Evolutionary conservation across 2,329 filamentous ascomycete species (phyloP).

Genomic region (Trichothecium roseum): DNA sequence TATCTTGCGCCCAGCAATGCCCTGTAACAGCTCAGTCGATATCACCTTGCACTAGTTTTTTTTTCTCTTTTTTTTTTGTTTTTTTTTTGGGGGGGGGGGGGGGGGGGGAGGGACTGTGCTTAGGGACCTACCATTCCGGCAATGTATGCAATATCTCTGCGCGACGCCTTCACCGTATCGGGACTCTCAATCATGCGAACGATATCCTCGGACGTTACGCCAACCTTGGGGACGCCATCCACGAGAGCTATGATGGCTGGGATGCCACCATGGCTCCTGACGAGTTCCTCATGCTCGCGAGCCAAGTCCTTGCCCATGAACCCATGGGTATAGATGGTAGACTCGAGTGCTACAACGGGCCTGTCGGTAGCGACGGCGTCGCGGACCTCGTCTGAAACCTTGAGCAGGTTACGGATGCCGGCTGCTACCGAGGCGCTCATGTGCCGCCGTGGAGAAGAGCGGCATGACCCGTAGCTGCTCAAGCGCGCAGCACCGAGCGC

Average conservation of each 20-base stretch:
- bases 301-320: constrained; percentile 62
- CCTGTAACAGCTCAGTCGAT: constrained; percentile 26
- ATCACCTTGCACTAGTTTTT: too few species aligned
- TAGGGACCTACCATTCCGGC: constrained; percentile 56
- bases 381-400: constrained; percentile 71
- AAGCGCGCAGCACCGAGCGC: too few species aligned
- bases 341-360: constrained; percentile 87
- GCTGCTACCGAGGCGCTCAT: constrained; percentile 9
- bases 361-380: constrained; percentile 64
- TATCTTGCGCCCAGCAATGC: constrained; percentile 53
- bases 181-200: constrained; percentile 57
- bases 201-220: constrained; percentile 63
- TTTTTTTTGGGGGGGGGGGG: too few species aligned
- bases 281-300: constrained; percentile 74
- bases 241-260: constrained; percentile 88
- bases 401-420: constrained; percentile 39
- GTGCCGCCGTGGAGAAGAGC: background rate
- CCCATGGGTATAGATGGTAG: constrained; percentile 95
- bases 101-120: background rate
- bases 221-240: constrained; percentile 72
- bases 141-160: constrained; percentile 76
- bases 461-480: too few species aligned
- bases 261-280: constrained; percentile 70
- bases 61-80: too few species aligned
- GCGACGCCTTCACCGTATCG: constrained; percentile 71